Percentiles rank a stretch among this genome's conserved stretches.
These are phyloP conservation scores for Aureobasidium pullulans DNA, from an alignment of 2,329 filamentous ascomycete genomes.

Conservation along the genomic window DNA sequence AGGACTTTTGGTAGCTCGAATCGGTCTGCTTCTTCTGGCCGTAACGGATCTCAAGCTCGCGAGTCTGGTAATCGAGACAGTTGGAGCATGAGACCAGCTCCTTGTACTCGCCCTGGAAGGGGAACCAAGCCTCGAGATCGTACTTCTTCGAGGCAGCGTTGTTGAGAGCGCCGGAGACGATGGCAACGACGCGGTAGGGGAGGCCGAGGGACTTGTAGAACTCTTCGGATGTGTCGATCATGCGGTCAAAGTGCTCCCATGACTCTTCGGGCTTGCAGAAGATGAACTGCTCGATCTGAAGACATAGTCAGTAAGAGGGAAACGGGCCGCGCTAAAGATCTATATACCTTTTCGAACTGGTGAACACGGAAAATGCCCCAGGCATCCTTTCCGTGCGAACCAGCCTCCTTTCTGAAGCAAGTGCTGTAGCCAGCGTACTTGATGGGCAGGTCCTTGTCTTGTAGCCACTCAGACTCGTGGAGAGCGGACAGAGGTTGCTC, in stretches of 20 bases:
- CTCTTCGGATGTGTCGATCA: slow-evolving; percentile 85
- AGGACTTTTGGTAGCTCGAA: slow-evolving; percentile 69
- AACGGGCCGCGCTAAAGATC: no score
- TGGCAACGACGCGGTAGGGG: slow-evolving; percentile 85
- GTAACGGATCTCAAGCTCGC: slow-evolving; percentile 86
- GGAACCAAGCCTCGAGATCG: slow-evolving; percentile 94
- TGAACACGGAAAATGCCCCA: slow-evolving; percentile 99
- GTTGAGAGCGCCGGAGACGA: slow-evolving; percentile 93
- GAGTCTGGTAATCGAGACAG: slow-evolving; percentile 95
- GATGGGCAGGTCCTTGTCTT: slow-evolving; percentile 76
- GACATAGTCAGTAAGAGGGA: background rate
- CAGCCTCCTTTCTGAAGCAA: slow-evolving; percentile 93
- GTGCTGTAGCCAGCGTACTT: slow-evolving; percentile 85
- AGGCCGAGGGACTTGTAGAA: slow-evolving; percentile 88
- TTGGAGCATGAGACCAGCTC: slow-evolving; percentile 97
- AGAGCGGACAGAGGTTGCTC: slow-evolving; percentile 86
- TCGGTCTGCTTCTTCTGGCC: slow-evolving; percentile 82
- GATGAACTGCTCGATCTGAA: slow-evolving; percentile 64
- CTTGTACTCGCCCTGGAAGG: slow-evolving; percentile 94
- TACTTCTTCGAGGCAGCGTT: slow-evolving; percentile 87
- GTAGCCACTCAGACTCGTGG: slow-evolving; percentile 90
- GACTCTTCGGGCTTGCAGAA: slow-evolving; percentile 80
- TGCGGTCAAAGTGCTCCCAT: slow-evolving; percentile 87
- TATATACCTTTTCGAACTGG: slow-evolving; percentile 82
- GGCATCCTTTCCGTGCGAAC: slow-evolving; percentile 82